These are phyloP conservation scores for Microcos paniculata DNA, from an alignment of 345 rosid genomes.

Conservation along the genomic window DNA sequence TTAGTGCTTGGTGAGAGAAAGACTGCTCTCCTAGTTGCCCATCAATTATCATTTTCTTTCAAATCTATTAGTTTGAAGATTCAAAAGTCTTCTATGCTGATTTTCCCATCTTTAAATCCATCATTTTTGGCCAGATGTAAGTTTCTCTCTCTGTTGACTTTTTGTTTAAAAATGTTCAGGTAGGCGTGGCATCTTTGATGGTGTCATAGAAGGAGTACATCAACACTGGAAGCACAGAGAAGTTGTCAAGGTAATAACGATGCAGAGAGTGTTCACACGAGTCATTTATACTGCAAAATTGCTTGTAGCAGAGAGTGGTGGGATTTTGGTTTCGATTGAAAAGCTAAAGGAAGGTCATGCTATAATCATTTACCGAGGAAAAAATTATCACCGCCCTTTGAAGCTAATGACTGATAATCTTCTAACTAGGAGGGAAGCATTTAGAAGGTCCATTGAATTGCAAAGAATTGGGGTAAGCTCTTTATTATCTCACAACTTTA, in stretches of 20 bases:
- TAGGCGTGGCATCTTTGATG: slow-evolving; percentile 80
- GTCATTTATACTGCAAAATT: slow-evolving; percentile 60
- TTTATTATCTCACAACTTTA: not conserved
- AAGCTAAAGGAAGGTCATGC: slow-evolving; percentile 72
- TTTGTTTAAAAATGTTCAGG: slow-evolving; percentile 42
- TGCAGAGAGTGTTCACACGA: slow-evolving; percentile 58
- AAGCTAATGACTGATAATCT: slow-evolving; percentile 56
- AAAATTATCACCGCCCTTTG: slow-evolving; percentile 65
- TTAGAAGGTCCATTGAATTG: slow-evolving; percentile 64
- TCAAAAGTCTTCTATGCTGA: not conserved
- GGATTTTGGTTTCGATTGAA: slow-evolving; percentile 68
- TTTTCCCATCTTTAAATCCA: not conserved
- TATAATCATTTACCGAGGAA: slow-evolving; percentile 81
- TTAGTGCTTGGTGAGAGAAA: slow-evolving; percentile 65
- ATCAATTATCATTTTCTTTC: not conserved
- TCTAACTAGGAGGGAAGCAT: slow-evolving; percentile 67
- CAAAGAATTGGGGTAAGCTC: slow-evolving; percentile 78
- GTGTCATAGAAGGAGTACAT: slow-evolving; percentile 82
- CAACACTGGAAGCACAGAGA: slow-evolving; percentile 95
- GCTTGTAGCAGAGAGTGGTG: slow-evolving; percentile 82
- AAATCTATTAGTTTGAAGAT: not conserved
- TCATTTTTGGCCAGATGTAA: not conserved
- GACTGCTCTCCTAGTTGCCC: slow-evolving; percentile 12
- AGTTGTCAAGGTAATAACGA: slow-evolving; percentile 73
- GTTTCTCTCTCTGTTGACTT: not conserved